Evolutionary conservation across 345 rosid genomes (phyloP).

Genomic region (Brassica napus): Da-Ae NC_063450.1:43418501-43419000

Average conservation of each 20-base stretch:
- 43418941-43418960: neutral
- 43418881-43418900: conserved; percentile 59
- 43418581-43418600: neutral
- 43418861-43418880: conserved; percentile 54
- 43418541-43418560: neutral
- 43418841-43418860: conserved; percentile 61
- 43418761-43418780: neutral
- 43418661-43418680: conserved; percentile 41
- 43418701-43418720: conserved; percentile 65
- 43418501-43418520: conserved; percentile 28
- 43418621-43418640: conserved; percentile 44
- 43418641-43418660: conserved; percentile 41
- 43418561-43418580: neutral
- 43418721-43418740: neutral
- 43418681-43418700: conserved; percentile 57
- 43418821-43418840: conserved; percentile 78
- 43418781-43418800: neutral
- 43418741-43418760: neutral
- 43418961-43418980: neutral
- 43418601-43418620: neutral
- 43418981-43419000: neutral
- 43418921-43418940: conserved; percentile 60
- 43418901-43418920: conserved; percentile 96
- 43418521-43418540: conserved; percentile 20
- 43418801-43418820: neutral